These are phyloP conservation scores for Hepatocystis sp. DNA, from an alignment of 169 alveolate genomes.

Conservation along the genomic window DNA sequence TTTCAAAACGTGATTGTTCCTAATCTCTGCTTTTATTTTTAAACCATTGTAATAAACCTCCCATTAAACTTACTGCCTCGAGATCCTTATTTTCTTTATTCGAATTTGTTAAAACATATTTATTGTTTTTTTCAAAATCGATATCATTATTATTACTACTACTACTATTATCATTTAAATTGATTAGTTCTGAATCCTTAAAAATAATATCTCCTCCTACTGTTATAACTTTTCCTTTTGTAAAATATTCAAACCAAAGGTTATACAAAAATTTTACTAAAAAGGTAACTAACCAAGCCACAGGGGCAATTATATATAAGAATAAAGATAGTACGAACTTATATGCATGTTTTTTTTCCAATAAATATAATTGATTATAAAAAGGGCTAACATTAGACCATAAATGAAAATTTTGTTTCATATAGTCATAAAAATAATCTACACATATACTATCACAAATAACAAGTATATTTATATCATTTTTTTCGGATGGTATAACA, in stretches of 20 bases:
- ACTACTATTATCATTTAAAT: slow-evolving; percentile 10
- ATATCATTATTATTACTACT: neutral
- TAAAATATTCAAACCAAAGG: slow-evolving; percentile 67
- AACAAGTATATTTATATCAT: slow-evolving; percentile 48
- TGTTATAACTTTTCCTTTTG: slow-evolving; percentile 71
- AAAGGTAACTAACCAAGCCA: slow-evolving; percentile 59
- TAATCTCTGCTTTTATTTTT: slow-evolving; percentile 68
- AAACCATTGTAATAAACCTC: slow-evolving; percentile 73
- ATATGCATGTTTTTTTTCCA: slow-evolving; percentile 64
- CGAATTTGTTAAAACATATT: slow-evolving; percentile 9
- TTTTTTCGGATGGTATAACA: slow-evolving; percentile 36
- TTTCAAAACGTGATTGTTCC: no score
- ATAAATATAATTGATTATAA: slow-evolving; percentile 48
- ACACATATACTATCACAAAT: slow-evolving; percentile 74
- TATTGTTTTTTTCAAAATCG: slow-evolving; percentile 5
- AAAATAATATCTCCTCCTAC: slow-evolving; percentile 70
- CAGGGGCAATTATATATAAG: slow-evolving; percentile 62
- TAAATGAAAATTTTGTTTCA: slow-evolving; percentile 19
- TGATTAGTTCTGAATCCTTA: slow-evolving; percentile 45
- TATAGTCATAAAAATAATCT: slow-evolving; percentile 52
- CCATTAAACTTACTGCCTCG: slow-evolving; percentile 55
- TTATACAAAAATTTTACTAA: slow-evolving; percentile 33
- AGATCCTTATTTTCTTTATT: slow-evolving; percentile 15
- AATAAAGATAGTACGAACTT: slow-evolving; percentile 50
- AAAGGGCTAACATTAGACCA: slow-evolving; percentile 52